Evolutionary conservation across 2,329 filamentous ascomycete genomes (phyloP), one percentile per base, ranked within the genome.

Genomic region (Colletotrichum sansevieriae): DNA sequence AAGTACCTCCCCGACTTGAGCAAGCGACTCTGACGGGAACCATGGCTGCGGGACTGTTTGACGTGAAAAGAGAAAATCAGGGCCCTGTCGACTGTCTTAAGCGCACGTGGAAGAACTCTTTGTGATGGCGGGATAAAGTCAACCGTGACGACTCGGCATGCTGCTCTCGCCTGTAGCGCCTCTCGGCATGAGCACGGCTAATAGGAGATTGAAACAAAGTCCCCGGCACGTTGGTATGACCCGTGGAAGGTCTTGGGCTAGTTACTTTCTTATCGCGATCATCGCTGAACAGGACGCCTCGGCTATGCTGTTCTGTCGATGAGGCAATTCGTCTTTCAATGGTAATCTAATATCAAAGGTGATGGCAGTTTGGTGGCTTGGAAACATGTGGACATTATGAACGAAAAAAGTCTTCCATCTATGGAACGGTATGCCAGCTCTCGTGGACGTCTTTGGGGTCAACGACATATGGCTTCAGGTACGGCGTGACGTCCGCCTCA

Each of bases 401-500:
- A 29, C 7, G 29, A 29, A 8, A 7, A 8, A 29, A 8, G 29
- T 39, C 9, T 9, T 0, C 7, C 11, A 29, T 61, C 43, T 73
- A 81, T 18, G 80, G 79, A 41, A 79, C 71, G 29, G 84, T 83
- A 84, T 86, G 92, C 91, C 91, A 94, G 18, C 83, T 84, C 81
- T 94, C 91, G 75, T 93, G 87, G 59, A 91, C 75, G 51, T 87
- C 83, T 71, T 84, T 83, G 70, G 93, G 77, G 74, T 92, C 88
- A 46, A 90, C 81, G 39, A 86, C 81, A 0, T 86, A 86, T 35
- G 84, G 73, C 71, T 80, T 85, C 63, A 94, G 76, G 82, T 93
- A 92, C 10, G 85, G 80, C 11, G 89, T 91, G 75, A 92, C 80
- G 72, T 92, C 90, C 3, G 82, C 80, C n/a, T 80, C 80, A 6